Evolutionary conservation across 306 rosid species (phyloP).

Genomic region (Lathyrus oleraceus): DNA sequence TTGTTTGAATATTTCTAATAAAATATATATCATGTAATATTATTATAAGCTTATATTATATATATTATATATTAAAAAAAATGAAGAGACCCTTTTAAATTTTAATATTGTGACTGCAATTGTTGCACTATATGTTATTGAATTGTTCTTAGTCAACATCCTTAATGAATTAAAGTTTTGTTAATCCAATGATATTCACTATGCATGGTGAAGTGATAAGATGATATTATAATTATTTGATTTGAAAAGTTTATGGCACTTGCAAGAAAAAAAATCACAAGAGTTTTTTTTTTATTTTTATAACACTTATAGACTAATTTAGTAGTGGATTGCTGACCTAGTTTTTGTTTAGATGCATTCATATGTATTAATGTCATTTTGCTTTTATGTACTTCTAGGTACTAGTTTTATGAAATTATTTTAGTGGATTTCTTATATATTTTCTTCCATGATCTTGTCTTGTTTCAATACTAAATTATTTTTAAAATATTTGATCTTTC

Average conservation of each 20-base stretch:
- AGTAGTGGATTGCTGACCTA: neutral
- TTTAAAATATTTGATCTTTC: too few relatives aligned
- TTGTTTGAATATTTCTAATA: constrained; percentile 27
- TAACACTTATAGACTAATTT: neutral
- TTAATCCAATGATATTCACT: neutral
- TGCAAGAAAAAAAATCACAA: neutral
- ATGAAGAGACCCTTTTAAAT: neutral
- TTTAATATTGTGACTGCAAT: neutral
- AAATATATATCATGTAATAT: neutral
- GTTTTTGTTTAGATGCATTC: neutral
- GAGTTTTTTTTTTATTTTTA: neutral
- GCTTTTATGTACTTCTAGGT: neutral
- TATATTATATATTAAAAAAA: neutral
- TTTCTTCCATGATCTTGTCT: too few relatives aligned
- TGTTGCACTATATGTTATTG: neutral
- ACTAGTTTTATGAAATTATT: neutral
- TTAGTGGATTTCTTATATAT: neutral
- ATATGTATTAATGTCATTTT: neutral
- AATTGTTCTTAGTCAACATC: neutral
- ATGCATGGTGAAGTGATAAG: neutral
- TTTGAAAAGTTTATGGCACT: neutral
- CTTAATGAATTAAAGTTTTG: neutral
- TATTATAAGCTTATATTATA: neutral
- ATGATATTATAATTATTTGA: neutral
- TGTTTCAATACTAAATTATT: too few relatives aligned